Evolutionary conservation across 148 eudicot genomes (phyloP), one percentile per base, ranked within the genome.

Genomic region (Tetragonia tetragonoides): DNA sequence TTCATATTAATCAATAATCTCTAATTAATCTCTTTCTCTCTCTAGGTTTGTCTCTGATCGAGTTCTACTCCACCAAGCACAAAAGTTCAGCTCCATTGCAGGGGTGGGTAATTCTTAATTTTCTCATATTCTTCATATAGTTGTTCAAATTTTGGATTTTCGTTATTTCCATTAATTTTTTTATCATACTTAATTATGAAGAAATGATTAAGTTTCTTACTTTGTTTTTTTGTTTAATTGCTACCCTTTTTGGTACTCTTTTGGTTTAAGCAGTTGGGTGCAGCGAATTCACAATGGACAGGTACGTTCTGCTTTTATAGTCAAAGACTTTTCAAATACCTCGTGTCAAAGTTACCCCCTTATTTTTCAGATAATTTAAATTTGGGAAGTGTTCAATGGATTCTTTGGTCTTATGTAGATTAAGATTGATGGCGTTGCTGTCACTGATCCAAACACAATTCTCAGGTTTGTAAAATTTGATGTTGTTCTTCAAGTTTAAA

Each of bases 251-350:
- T 68, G 10, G 20, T 44, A 2, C 2, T 42, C 16, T 41, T 21
- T 41, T 75, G 34, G 61, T 70, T 75, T 68, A 61, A 78, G 74
- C 87, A 95, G 98, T 74, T 95, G 98, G 98, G 80, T 92, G 85
- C 96, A 91, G 88, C 83, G 96, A 80, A 92, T 95, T 69, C 86
- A 75, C 57, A 89, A 91, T 81, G 87, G 87, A 49, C 97, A 90
- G 95, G 95, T 91, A 60, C 10, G 2, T 60, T 60, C 28, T 17
- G 10, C 10, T 60, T 20, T 80, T 56, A 79, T 70, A 63, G 4
- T 17, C 60, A 57, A 8, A 46, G 10, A 16, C 59, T 4, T 34
- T 47, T 78, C 34, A 28, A 28, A 28, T 28, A 28, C 34, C 34
- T 28, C 34, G 34, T 37, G 7, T 24, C 68, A 15, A 10, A 34